Percentiles rank a stretch among this genome's conserved stretches.
Conservation (phyloP, 768 basidiomycete genomes). For the Agrocybe praecox region DNA sequence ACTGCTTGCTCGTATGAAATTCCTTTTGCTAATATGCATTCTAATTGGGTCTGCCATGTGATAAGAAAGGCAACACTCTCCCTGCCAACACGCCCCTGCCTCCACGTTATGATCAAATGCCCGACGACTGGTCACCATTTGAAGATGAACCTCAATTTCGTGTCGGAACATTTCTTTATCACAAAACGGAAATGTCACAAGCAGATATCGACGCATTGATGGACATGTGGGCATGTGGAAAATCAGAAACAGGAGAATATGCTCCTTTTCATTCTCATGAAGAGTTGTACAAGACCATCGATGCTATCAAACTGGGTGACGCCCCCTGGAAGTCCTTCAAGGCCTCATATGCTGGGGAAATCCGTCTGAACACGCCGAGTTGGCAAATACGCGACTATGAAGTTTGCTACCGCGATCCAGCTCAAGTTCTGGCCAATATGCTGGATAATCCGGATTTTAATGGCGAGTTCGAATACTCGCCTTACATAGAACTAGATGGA, state of each 20-base stretch:
- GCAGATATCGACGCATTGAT: neutral
- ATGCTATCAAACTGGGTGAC: neutral
- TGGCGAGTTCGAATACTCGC: neutral
- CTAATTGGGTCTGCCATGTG: too few relatives aligned
- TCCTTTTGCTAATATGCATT: too few relatives aligned
- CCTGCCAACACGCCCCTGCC: too few relatives aligned
- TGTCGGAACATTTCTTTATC: neutral
- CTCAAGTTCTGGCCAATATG: neutral
- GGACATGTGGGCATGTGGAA: neutral
- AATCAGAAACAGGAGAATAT: neutral
- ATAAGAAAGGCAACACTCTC: too few relatives aligned
- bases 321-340: neutral
- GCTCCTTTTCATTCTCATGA: neutral
- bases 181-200: neutral
- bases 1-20: too few relatives aligned
- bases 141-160: neutral
- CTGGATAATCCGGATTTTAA: slow-evolving; percentile 7
- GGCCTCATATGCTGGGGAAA: neutral
- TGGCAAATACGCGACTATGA: neutral
- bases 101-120: too few relatives aligned
- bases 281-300: neutral
- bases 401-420: neutral
- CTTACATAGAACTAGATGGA: slow-evolving; percentile 7
- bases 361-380: neutral
- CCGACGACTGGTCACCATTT: neutral